These are phyloP conservation scores for Globisporangium takayamanum DNA, from an alignment of 352 stramenopile species.

Conservation along the genomic window DNA sequence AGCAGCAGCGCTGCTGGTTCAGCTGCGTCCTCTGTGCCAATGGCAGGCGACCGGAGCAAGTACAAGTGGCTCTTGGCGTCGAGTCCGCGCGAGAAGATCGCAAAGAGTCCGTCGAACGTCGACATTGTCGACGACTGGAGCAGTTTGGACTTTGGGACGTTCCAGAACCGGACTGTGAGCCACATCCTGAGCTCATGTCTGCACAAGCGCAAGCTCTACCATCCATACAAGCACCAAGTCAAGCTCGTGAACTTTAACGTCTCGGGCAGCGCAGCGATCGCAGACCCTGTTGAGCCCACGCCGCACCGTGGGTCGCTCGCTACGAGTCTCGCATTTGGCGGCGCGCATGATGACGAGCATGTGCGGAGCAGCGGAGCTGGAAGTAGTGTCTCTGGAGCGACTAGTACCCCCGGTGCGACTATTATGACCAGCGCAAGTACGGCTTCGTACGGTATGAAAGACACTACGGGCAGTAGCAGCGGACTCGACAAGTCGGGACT, in stretches of 20 bases:
- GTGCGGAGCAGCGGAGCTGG: constrained; percentile 1
- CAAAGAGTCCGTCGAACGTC: constrained; percentile 68
- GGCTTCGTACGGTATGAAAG: constrained; percentile 26
- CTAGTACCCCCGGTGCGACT: too few relatives aligned
- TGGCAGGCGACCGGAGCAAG: constrained; percentile 15
- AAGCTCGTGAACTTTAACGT: constrained; percentile 83
- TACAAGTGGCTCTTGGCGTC: constrained; percentile 40
- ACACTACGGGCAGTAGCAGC: constrained; percentile 9
- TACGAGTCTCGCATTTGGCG: constrained; percentile 48
- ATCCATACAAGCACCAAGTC: constrained; percentile 82
- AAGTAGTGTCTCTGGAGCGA: constrained; percentile 11
- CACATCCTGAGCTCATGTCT: constrained; percentile 79
- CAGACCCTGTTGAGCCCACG: constrained; percentile 8
- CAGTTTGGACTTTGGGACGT: constrained; percentile 70
- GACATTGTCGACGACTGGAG: constrained; percentile 79
- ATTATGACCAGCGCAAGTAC: background rate
- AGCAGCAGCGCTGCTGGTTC: too few relatives aligned
- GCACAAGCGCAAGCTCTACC: constrained; percentile 76
- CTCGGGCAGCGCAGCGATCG: constrained; percentile 17
- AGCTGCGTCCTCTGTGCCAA: background rate
- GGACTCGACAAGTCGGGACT: too few relatives aligned
- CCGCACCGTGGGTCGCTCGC: constrained; percentile 39
- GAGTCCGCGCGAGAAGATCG: constrained; percentile 42
- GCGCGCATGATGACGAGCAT: constrained; percentile 18
- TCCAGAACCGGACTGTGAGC: constrained; percentile 80